phyloP scores from a whole-genome alignment of 176 grass and related monocot genomes.

The Tuctoria greenei region DNA sequence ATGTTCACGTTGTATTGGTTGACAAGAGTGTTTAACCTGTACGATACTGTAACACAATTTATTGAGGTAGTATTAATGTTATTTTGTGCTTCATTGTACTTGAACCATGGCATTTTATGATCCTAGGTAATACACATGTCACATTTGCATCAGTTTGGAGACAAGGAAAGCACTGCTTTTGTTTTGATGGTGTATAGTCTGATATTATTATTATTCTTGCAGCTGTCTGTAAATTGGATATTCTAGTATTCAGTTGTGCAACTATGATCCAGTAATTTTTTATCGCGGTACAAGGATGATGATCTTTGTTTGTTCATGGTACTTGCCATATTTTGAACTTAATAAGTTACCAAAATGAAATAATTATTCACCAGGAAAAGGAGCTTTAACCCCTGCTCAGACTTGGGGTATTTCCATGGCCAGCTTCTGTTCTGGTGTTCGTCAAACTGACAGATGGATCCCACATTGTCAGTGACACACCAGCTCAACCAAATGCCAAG shows the following conservation, averaged over 20 bases:
- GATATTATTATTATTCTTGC: background rate
- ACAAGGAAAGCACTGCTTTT: background rate
- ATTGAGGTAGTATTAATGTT: background rate
- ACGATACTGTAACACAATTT: constrained; percentile 13
- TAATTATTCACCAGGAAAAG: too few relatives aligned
- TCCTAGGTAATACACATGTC: too few relatives aligned
- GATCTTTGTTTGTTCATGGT: too few relatives aligned
- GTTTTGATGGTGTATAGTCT: background rate
- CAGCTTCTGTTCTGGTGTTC: background rate
- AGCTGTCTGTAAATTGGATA: background rate
- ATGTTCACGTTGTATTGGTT: constrained; percentile 18
- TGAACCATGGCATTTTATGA: background rate
- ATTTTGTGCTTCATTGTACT: background rate
- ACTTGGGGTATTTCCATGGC: background rate
- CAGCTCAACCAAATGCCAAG: background rate
- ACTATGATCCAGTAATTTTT: background rate
- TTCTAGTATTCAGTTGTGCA: background rate
- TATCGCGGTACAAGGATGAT: background rate
- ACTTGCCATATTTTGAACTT: too few relatives aligned
- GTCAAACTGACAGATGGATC: background rate
- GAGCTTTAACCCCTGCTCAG: background rate
- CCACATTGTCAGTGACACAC: background rate
- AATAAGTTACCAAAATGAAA: too few relatives aligned
- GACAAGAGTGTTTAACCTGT: constrained; percentile 3
- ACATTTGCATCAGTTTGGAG: background rate